Base-by-base conservation (phyloP, 2,329 filamentous ascomycete genomes). In the Curvularia sp. region DNA sequence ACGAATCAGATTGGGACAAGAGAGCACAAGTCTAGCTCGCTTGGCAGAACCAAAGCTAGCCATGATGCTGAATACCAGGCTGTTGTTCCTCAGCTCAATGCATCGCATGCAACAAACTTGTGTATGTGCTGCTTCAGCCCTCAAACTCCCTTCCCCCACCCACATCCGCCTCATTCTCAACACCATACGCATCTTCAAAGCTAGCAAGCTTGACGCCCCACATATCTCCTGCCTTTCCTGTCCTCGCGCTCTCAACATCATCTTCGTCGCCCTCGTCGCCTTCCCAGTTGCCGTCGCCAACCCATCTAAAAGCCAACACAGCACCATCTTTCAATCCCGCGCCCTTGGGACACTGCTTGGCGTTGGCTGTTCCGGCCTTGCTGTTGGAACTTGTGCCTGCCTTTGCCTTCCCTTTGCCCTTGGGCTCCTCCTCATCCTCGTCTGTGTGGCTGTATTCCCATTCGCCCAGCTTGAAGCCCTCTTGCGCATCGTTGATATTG, bases 401-500 rank as follows among this genome's bases (percentile, higher is more conserved):
- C 57, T 78, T 79, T 15, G 71, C 77, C 50, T 78, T 79, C 9
- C 77, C 78, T 49, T 81, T 79, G 1, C 59, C 78, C 52, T 81
- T 79, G 7, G 56, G 62, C 6, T 73, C 73, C 1, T 72, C 72
- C 4, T 70, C 66, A 15, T 70, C 72, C 9, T 62, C 70, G 3
- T 46, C 43, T 13, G 27, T 4, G 4, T 2, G 1, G n/a, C 30
- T 51, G 15, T 65, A 62, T 36, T 77, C 70, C 74, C 74, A 77
- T 25, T 75, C 73, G 5, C 70, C 74, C 0, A 74, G 59, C 25
- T 69, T 61, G 67, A 80, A 83, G 38, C 81, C 81, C 32, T 73
- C 63, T 15, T 59, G 63, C 1, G 78, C 65, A 27, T 82, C 76
- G 57, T 78, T 74, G 36, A 72, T 61, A 63, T 82, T 79, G 28